phyloP scores from a whole-genome alignment of 805 yeast species.

The Schwanniomyces pseudopolymorphus region DNA sequence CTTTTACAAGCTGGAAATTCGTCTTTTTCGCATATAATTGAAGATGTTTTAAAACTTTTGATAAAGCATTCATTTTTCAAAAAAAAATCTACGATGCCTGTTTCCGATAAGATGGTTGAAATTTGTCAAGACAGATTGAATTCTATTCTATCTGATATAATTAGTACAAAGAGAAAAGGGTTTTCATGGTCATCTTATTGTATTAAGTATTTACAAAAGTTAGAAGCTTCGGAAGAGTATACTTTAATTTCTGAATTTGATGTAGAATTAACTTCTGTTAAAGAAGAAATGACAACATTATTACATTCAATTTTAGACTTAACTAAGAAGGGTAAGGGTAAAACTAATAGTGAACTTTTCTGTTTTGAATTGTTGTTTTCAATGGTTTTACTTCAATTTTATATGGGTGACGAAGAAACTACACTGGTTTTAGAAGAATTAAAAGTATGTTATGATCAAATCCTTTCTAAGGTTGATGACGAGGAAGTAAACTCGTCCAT shows the following conservation, averaged over 20 bases:
- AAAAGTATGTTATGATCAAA: slow-evolving; percentile 53
- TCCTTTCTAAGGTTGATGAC: slow-evolving; percentile 23
- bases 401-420: slow-evolving; percentile 76
- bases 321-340: slow-evolving; percentile 23
- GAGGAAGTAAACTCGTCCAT: slow-evolving; percentile 27
- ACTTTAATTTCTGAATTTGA: slow-evolving; percentile 48
- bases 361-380: slow-evolving; percentile 80
- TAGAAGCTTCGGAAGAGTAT: slow-evolving; percentile 20
- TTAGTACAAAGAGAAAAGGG: slow-evolving; percentile 45
- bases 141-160: slow-evolving; percentile 62
- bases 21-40: slow-evolving; percentile 22
- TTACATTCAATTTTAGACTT: slow-evolving; percentile 33
- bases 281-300: slow-evolving; percentile 47
- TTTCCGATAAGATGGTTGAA: slow-evolving; percentile 35
- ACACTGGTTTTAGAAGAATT: slow-evolving; percentile 73
- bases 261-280: slow-evolving; percentile 51
- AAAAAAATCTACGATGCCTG: slow-evolving; percentile 10
- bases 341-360: slow-evolving; percentile 39
- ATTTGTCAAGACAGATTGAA: slow-evolving; percentile 62
- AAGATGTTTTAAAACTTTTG: slow-evolving; percentile 37
- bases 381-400: slow-evolving; percentile 73
- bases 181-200: slow-evolving; percentile 64
- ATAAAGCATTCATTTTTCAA: slow-evolving; percentile 43
- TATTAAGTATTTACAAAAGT: slow-evolving; percentile 33
- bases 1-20: slow-evolving; percentile 16